These are phyloP conservation scores for Coemansia sp. DNA, from an alignment of 192 early-diverging fungal genomes.

Conservation along the genomic window DNA sequence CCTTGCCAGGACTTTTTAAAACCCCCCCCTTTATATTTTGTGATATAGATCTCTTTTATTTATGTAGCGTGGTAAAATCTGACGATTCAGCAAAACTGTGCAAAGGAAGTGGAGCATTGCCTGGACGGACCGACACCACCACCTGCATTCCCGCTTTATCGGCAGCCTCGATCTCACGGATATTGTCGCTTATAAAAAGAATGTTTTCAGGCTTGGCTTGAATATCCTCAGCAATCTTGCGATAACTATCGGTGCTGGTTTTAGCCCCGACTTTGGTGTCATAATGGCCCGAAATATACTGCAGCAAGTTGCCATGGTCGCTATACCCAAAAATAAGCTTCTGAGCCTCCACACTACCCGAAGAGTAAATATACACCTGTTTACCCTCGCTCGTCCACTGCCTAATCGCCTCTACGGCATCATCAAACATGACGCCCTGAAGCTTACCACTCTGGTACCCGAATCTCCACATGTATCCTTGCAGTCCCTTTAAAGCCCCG, in stretches of 20 bases:
- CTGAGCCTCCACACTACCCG: constrained; percentile 90
- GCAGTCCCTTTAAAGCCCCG: constrained; percentile 82
- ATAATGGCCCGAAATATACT: constrained; percentile 80
- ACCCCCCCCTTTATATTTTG: neutral
- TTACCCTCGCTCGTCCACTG: constrained; percentile 62
- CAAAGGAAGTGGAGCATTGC: constrained; percentile 55
- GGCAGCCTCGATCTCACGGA: constrained; percentile 80
- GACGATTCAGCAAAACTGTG: constrained; percentile 6
- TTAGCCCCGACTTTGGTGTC: constrained; percentile 91
- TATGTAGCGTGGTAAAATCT: constrained; percentile 28
- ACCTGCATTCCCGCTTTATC: constrained; percentile 66
- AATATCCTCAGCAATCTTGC: constrained; percentile 70
- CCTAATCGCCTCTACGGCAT: constrained; percentile 78
- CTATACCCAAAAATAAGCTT: constrained; percentile 88
- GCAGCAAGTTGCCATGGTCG: constrained; percentile 72
- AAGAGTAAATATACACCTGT: constrained; percentile 92
- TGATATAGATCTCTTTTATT: constrained; percentile 2
- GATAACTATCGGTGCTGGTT: constrained; percentile 65
- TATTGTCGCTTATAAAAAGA: constrained; percentile 91
- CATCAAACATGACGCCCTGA: constrained; percentile 75
- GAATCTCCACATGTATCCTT: constrained; percentile 94
- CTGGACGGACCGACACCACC: constrained; percentile 69
- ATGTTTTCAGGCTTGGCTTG: constrained; percentile 51
- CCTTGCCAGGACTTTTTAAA: no score
- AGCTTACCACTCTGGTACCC: constrained; percentile 79